Conservation (phyloP, 2,329 filamentous ascomycete species). For the Paracamarosporium sp. region DNA sequence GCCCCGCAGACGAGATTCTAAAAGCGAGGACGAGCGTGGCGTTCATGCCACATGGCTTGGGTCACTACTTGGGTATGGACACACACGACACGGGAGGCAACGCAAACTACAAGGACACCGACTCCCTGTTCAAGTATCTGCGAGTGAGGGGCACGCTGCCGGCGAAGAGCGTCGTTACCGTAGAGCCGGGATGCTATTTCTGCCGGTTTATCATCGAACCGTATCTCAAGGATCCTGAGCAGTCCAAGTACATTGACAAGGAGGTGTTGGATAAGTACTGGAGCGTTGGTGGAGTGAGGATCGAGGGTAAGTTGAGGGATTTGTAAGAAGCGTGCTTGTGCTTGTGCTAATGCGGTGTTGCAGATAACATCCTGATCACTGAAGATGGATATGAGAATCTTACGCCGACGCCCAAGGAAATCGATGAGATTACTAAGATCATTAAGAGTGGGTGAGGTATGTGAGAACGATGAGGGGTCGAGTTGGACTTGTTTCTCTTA, state of each 20-base stretch:
- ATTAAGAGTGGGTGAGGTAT: conserved; percentile 45
- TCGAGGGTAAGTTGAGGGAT: conserved; percentile 64
- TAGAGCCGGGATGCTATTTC: conserved; percentile 91
- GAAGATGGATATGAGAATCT: conserved; percentile 81
- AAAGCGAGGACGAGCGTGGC: conserved; percentile 54
- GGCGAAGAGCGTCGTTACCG: conserved; percentile 84
- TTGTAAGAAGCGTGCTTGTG: too few relatives aligned
- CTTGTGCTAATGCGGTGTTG: not conserved
- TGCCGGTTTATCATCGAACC: conserved; percentile 75
- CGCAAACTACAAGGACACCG: conserved; percentile 67
- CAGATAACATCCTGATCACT: conserved; percentile 83
- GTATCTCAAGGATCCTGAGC: conserved; percentile 67
- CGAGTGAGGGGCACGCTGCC: conserved; percentile 78
- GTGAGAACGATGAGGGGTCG: too few relatives aligned
- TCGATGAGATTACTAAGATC: conserved; percentile 70
- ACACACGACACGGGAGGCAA: conserved; percentile 59
- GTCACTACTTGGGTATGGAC: conserved; percentile 61
- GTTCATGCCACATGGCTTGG: conserved; percentile 60
- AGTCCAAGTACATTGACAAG: conserved; percentile 70
- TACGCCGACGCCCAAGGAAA: conserved; percentile 77
- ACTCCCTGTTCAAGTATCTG: conserved; percentile 86
- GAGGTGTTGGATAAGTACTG: conserved; percentile 73
- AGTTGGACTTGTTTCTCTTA: not conserved
- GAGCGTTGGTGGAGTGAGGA: conserved; percentile 84
- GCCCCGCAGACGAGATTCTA: conserved; percentile 58